Evolutionary conservation across 2,329 filamentous ascomycete genomes (phyloP).

Genomic region (Pestalotiopsis sp.): DNA sequence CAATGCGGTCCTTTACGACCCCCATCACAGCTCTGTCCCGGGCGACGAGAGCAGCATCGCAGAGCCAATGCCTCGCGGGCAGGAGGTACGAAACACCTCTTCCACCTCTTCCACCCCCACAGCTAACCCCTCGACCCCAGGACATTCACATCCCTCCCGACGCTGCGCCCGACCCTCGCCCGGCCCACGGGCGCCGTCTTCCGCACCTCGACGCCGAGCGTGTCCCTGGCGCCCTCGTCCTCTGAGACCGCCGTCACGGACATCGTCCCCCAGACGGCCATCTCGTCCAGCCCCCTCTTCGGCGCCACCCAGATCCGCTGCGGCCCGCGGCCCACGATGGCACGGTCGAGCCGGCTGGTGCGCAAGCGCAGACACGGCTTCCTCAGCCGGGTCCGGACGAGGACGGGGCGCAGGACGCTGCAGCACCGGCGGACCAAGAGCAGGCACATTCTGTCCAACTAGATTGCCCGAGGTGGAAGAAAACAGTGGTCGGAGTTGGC

Average conservation of each 20-base stretch:
- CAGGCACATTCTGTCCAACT: conserved; percentile 44
- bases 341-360: conserved; percentile 53
- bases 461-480: background rate
- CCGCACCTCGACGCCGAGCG: conserved; percentile 26
- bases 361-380: conserved; percentile 65
- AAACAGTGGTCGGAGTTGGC: background rate
- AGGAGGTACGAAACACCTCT: conserved; percentile 3
- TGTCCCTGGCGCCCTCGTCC: conserved; percentile 21
- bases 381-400: conserved; percentile 50
- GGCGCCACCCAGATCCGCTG: conserved; percentile 54
- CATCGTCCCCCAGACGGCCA: conserved; percentile 42
- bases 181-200: conserved; percentile 1
- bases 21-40: conserved; percentile 10
- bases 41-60: conserved; percentile 1
- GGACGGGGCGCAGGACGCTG: conserved; percentile 55
- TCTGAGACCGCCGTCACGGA: conserved; percentile 15
- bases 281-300: conserved; percentile 58
- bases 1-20: conserved; percentile 3
- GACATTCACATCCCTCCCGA: conserved; percentile 51
- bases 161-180: conserved; percentile 40
- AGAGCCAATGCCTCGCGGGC: background rate
- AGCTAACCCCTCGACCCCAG: conserved; percentile 28
- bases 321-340: conserved; percentile 62
- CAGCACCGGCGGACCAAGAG: conserved; percentile 56
- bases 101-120: too few species aligned